phyloP scores from a whole-genome alignment of 2,329 filamentous ascomycete genomes.

The Colletotrichum limetticola region DNA sequence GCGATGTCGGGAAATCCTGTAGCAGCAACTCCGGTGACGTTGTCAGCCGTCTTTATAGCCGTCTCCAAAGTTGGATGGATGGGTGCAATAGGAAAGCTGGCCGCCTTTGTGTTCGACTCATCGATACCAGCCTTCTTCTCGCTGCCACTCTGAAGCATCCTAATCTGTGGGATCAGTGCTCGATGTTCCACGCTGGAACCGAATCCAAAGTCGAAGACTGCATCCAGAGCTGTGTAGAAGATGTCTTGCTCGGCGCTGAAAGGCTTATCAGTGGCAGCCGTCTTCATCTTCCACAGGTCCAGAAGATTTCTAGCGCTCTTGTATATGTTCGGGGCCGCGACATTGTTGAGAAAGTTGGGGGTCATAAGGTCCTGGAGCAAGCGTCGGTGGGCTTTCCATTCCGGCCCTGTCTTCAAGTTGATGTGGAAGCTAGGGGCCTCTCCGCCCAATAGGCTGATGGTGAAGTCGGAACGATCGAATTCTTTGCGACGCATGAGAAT shows the following conservation, averaged over 20 bases:
- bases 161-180: background rate
- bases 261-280: constrained; percentile 42
- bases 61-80: background rate
- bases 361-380: constrained; percentile 52
- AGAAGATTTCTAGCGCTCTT: constrained; percentile 43
- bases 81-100: background rate
- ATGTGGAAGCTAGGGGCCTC: constrained; percentile 45
- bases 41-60: background rate
- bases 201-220: constrained; percentile 44
- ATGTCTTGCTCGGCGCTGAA: constrained; percentile 45
- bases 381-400: constrained; percentile 46
- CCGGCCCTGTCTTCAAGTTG: constrained; percentile 40
- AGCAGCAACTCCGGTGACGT: background rate
- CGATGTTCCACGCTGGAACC: constrained; percentile 33
- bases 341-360: constrained; percentile 45
- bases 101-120: background rate
- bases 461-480: constrained; percentile 42
- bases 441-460: constrained; percentile 5
- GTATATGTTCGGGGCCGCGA: constrained; percentile 48
- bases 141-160: background rate
- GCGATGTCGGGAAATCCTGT: background rate
- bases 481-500: constrained; percentile 47
- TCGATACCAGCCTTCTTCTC: background rate
- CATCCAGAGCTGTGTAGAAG: constrained; percentile 44
- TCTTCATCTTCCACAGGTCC: constrained; percentile 47